A percentile compares a stretch with the other conserved stretches of the same genome.
Conservation (phyloP, 305 asterid genomes). For the Rubia peregrina region DNA sequence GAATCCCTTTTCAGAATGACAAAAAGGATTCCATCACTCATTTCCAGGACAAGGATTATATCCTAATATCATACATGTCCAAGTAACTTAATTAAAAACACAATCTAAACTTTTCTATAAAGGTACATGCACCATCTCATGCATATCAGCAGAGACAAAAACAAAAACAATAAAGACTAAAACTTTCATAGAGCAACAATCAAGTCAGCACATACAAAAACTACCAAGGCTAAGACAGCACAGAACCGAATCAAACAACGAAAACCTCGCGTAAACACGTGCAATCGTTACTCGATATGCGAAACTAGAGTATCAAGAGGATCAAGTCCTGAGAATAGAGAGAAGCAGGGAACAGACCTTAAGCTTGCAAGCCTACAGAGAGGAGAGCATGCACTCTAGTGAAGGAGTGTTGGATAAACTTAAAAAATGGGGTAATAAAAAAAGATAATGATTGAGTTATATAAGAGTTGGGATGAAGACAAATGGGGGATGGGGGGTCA, state of each 20-base stretch:
- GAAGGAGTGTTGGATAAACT: slow-evolving; percentile 33
- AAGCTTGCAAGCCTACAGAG: slow-evolving; percentile 25
- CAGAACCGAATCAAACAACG: not conserved
- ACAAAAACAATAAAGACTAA: not conserved
- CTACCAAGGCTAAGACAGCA: not conserved
- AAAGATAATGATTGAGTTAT: slow-evolving; percentile 17
- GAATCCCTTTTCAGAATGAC: not conserved
- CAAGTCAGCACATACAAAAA: not conserved
- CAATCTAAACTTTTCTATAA: not conserved
- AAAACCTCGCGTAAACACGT: not conserved
- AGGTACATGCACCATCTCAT: slow-evolving; percentile 6
- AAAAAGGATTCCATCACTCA: not conserved
- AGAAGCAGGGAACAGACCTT: slow-evolving; percentile 34
- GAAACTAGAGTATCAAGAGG: slow-evolving; percentile 1
- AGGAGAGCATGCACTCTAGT: slow-evolving; percentile 29
- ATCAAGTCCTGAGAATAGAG: slow-evolving; percentile 10
- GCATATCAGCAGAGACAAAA: not conserved
- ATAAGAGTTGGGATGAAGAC: slow-evolving; percentile 37
- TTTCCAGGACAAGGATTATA: not conserved
- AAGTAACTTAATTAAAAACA: not conserved
- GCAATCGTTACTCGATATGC: not conserved
- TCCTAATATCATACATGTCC: not conserved
- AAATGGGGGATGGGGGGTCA: slow-evolving; percentile 31
- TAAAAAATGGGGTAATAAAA: slow-evolving; percentile 19
- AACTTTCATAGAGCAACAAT: not conserved